Percentiles rank a stretch among this genome's conserved stretches.
Conservation (phyloP, 2,329 filamentous ascomycete species). For the Emmonsia crescens region DNA sequence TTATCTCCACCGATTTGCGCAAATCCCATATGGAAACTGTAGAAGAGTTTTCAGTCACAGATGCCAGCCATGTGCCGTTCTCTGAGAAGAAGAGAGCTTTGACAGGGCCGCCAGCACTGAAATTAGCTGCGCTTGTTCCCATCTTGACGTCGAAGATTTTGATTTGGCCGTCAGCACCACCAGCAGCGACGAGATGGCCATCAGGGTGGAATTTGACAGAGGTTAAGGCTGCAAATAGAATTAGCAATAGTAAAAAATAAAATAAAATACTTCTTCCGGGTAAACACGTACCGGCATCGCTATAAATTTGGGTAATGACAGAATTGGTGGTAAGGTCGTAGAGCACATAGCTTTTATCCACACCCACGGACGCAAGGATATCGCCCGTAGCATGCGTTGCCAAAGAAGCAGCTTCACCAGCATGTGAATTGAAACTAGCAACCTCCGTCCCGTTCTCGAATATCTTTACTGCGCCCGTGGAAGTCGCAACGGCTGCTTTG, state of each 20-base stretch:
- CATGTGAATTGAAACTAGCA: constrained; percentile 66
- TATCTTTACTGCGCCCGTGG: constrained; percentile 68
- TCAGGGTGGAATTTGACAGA: constrained; percentile 87
- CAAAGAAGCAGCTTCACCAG: constrained; percentile 66
- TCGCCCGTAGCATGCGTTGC: constrained; percentile 73
- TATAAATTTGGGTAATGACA: constrained; percentile 67
- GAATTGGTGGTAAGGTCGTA: constrained; percentile 64
- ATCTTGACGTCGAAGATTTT: constrained; percentile 82
- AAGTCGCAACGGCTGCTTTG: constrained; percentile 61
- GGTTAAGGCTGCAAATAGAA: constrained; percentile 49
- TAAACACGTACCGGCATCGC: constrained; percentile 57
- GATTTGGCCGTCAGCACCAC: constrained; percentile 67
- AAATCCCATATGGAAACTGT: constrained; percentile 83
- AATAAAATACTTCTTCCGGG: constrained; percentile 5
- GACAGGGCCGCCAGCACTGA: constrained; percentile 54
- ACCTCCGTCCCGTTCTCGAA: constrained; percentile 61
- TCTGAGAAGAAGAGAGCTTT: constrained; percentile 79
- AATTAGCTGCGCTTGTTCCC: constrained; percentile 64
- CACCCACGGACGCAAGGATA: constrained; percentile 75
- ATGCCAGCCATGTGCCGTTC: constrained; percentile 92
- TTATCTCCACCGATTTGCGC: constrained; percentile 69
- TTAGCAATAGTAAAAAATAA: constrained; percentile 19
- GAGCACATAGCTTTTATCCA: constrained; percentile 84
- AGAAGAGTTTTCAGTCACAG: constrained; percentile 64
- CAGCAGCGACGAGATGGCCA: constrained; percentile 83